Conservation (phyloP, 164 flowering plant species). For the Umbellularia californica region DNA sequence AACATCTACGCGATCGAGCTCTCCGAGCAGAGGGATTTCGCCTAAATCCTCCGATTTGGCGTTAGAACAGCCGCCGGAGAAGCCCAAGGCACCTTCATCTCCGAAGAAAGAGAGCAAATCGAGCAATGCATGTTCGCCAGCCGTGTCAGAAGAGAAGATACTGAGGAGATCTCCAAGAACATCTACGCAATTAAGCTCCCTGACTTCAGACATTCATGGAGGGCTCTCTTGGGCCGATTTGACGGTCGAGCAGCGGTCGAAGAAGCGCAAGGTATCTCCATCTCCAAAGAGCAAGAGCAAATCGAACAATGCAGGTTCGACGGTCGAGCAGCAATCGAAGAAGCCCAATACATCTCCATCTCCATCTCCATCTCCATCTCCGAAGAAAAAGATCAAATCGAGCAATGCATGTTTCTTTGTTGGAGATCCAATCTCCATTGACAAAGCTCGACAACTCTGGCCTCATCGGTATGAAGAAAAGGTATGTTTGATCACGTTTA, state of each 20-base stretch:
- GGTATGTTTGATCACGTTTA: slow-evolving; percentile 23
- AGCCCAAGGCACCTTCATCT: background rate
- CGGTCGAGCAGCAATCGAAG: slow-evolving; percentile 9
- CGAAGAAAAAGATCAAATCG: background rate
- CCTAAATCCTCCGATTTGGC: too few species aligned
- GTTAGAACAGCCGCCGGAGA: background rate
- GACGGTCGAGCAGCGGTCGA: too few species aligned
- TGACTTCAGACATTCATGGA: background rate
- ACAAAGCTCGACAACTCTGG: slow-evolving; percentile 56
- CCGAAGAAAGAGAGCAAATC: background rate
- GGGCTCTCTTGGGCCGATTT: background rate
- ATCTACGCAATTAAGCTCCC: background rate
- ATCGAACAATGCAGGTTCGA: background rate
- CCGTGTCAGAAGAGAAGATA: background rate
- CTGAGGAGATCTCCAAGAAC: slow-evolving; percentile 14
- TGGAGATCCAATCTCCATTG: slow-evolving; percentile 52
- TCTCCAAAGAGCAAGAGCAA: background rate
- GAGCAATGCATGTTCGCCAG: background rate
- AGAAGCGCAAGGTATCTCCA: too few species aligned
- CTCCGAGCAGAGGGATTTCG: background rate
- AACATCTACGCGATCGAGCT: slow-evolving; percentile 3
- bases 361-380: slow-evolving; percentile 3
- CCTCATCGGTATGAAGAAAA: slow-evolving; percentile 54
- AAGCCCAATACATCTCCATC: slow-evolving; percentile 1
- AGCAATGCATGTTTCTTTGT: slow-evolving; percentile 20